Base-by-base conservation (phyloP, 2,329 filamentous ascomycete genomes). In the Laburnicola sp. region DNA sequence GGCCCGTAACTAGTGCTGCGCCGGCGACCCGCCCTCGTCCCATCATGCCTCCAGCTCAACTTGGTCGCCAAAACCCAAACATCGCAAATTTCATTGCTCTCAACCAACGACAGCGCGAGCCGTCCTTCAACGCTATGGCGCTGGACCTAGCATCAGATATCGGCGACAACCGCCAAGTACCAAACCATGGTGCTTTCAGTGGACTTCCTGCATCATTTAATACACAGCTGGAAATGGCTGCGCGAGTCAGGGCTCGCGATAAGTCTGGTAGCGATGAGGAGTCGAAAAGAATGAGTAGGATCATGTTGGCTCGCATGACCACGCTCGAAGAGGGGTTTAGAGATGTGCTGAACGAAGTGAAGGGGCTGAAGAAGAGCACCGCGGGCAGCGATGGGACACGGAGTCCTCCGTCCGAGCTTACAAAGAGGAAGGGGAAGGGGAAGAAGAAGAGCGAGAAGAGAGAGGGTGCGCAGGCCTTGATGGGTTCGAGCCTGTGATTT, bases 231-330 rank as follows among this genome's bases (percentile, higher is more conserved):
- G 68, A 71, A 36, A 66, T 73, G 56, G 70, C 68, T 25, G 66
- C 69, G 2, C 40, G 68, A 3, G 55, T 62, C n/a, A 57, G 63
- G 35, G 53, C 58, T 1, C 27, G 58, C 30, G 62, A 63, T 32
- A 51, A 48, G 7, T 64, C 56, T 16, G 65, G 68, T 27, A 61
- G 58, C 9, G 63, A 69, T 16, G 68, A 68, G 1, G 71, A 73
- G n/a, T 64, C 59, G 9, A 70, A 67, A 9, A 63, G 69, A 32
- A 72, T 88, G 66, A 82, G 86, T 60, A 83, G 90, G 49, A 81
- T 96, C 39, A 88, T 97, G 73, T 78, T 97, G 39, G 90, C 91
- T 6, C 81, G 91, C 30, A 97, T 97, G 91, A 94, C 94, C 70
- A 93, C 88, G 6, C 80, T 97, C 2, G 92, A 97, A 70, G 91